Percentiles rank a stretch among this genome's conserved stretches.
These are phyloP conservation scores for Delitschia confertaspora DNA, from an alignment of 495 filamentous ascomycete species.

Conservation along the genomic window DNA sequence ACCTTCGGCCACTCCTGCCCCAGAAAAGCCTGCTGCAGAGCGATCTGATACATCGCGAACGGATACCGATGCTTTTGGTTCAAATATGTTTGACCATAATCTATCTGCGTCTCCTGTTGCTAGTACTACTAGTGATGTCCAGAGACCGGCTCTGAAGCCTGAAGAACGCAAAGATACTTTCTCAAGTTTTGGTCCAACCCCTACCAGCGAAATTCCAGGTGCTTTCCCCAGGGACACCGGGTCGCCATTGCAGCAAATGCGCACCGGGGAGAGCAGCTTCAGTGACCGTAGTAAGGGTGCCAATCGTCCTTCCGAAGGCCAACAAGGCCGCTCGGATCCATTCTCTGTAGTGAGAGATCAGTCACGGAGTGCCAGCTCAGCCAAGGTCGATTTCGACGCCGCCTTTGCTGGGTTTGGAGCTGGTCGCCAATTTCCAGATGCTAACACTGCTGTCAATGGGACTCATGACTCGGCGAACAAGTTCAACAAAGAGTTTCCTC, in stretches of 20 bases:
- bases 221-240: conserved; percentile 49
- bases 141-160: conserved; percentile 22
- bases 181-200: conserved; percentile 28
- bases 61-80: conserved; percentile 15
- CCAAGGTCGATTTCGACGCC: conserved; percentile 68
- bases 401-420: conserved; percentile 58
- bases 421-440: conserved; percentile 30
- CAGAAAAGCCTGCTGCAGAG: conserved; percentile 34
- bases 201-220: conserved; percentile 41
- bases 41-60: conserved; percentile 32
- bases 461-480: conserved; percentile 23
- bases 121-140: conserved; percentile 27
- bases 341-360: conserved; percentile 46
- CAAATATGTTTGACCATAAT: conserved; percentile 23
- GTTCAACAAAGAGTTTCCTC: conserved; percentile 78
- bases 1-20: conserved; percentile 40
- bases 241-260: conserved; percentile 40
- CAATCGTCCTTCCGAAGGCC: conserved; percentile 27
- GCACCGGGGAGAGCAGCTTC: conserved; percentile 43
- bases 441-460: conserved; percentile 15
- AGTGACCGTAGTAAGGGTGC: conserved; percentile 35
- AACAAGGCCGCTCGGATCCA: conserved; percentile 37
- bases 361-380: conserved; percentile 44
- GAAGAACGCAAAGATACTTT: conserved; percentile 31
- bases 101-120: conserved; percentile 28